These are phyloP conservation scores for Aspergillus sp. DNA, from an alignment of 2,329 filamentous ascomycete species.

Conservation along the genomic window DNA sequence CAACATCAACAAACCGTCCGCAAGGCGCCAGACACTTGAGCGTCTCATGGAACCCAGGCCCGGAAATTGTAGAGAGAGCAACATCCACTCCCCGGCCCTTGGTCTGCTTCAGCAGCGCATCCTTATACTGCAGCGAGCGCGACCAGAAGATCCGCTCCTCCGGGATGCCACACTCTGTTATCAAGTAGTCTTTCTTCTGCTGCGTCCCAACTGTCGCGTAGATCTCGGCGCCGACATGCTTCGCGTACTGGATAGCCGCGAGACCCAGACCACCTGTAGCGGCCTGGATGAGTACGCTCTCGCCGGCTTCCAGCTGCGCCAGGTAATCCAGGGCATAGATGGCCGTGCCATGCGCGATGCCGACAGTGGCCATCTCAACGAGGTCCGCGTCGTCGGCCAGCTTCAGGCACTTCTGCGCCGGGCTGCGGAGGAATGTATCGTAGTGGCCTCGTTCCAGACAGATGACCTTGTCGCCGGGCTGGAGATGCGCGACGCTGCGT, in stretches of 20 bases:
- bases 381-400: neutral
- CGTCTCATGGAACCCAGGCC: constrained; percentile 12
- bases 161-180: constrained; percentile 17
- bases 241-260: constrained; percentile 16
- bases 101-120: neutral
- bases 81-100: constrained; percentile 16
- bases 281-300: constrained; percentile 20
- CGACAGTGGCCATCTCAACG: neutral
- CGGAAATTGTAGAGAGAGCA: constrained; percentile 18
- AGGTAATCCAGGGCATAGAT: constrained; percentile 18
- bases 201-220: constrained; percentile 12
- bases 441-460: neutral
- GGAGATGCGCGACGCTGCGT: neutral
- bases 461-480: neutral
- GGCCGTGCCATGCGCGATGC: constrained; percentile 16
- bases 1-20: constrained; percentile 49
- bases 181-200: constrained; percentile 15
- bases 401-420: neutral
- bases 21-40: constrained; percentile 27
- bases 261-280: constrained; percentile 15
- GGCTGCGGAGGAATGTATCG: neutral
- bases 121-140: constrained; percentile 7
- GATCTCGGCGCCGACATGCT: constrained; percentile 13
- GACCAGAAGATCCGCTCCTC: constrained; percentile 14
- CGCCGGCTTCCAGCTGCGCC: constrained; percentile 16